Evolutionary conservation across 768 basidiomycete genomes (phyloP).

Genomic region (Trametes punicea): DNA sequence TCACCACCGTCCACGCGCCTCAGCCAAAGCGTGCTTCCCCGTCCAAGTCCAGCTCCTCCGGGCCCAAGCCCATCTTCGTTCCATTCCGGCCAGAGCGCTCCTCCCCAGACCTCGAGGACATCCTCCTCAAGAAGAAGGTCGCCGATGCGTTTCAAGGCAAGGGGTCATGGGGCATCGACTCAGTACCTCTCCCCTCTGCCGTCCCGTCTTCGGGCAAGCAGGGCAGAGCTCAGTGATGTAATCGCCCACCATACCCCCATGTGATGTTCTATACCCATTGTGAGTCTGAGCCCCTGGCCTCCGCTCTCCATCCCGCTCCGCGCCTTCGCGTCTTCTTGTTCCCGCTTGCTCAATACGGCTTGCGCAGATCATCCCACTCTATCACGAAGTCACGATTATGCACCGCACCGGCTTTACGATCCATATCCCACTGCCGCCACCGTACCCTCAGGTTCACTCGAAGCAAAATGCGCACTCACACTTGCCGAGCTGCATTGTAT

Average conservation of each 20-base stretch:
- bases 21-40: slow-evolving; percentile 25
- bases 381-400: slow-evolving; percentile 12
- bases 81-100: slow-evolving; percentile 48
- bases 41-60: slow-evolving; percentile 12
- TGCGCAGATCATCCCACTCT: slow-evolving; percentile 18
- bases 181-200: slow-evolving; percentile 14
- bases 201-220: slow-evolving; percentile 11
- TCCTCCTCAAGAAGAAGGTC: slow-evolving; percentile 37
- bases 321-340: slow-evolving; percentile 2
- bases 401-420: background rate
- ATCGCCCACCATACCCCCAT: slow-evolving; percentile 19
- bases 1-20: slow-evolving; percentile 25
- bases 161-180: slow-evolving; percentile 29
- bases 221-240: slow-evolving; percentile 20
- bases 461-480: slow-evolving; percentile 5
- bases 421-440: slow-evolving; percentile 1
- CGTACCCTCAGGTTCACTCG: slow-evolving; percentile 8
- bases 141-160: slow-evolving; percentile 29
- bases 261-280: slow-evolving; percentile 24
- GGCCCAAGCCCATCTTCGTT: slow-evolving; percentile 40
- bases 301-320: slow-evolving; percentile 5
- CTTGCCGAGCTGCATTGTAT: slow-evolving; percentile 18
- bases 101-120: slow-evolving; percentile 54
- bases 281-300: slow-evolving; percentile 3
- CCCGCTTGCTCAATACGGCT: background rate